Conservation (phyloP, 345 rosid genomes). For the Brassica juncea region DNA sequence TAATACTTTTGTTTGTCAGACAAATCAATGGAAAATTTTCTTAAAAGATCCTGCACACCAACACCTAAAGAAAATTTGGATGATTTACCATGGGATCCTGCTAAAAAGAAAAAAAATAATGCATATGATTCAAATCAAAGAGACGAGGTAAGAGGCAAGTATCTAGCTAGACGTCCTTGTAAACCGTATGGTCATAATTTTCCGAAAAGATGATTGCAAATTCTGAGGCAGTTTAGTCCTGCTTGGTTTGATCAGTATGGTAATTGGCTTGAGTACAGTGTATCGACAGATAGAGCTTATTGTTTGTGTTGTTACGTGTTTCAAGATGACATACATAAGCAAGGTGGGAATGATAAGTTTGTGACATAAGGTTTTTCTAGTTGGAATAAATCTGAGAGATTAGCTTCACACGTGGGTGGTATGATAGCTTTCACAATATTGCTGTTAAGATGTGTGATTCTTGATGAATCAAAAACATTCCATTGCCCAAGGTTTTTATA, state of each 20-base stretch:
- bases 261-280: background rate
- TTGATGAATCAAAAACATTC: too few relatives aligned
- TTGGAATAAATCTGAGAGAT: too few relatives aligned
- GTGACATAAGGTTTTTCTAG: too few relatives aligned
- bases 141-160: background rate
- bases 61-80: background rate
- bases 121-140: background rate
- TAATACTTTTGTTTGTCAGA: background rate
- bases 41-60: background rate
- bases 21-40: background rate
- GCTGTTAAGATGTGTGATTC: too few relatives aligned
- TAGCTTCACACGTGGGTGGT: too few relatives aligned
- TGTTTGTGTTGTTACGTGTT: too few relatives aligned
- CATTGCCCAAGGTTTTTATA: too few relatives aligned
- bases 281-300: background rate
- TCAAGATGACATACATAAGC: too few relatives aligned
- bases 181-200: background rate
- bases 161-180: background rate
- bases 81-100: background rate
- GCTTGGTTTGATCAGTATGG: background rate
- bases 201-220: background rate
- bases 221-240: background rate
- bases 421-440: too few relatives aligned
- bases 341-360: too few relatives aligned
- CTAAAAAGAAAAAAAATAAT: background rate